A percentile compares a stretch with the other conserved stretches of the same genome.
These are phyloP conservation scores for Odontarrhena argentea DNA, from an alignment of 345 rosid species.

Conservation along the genomic window DNA sequence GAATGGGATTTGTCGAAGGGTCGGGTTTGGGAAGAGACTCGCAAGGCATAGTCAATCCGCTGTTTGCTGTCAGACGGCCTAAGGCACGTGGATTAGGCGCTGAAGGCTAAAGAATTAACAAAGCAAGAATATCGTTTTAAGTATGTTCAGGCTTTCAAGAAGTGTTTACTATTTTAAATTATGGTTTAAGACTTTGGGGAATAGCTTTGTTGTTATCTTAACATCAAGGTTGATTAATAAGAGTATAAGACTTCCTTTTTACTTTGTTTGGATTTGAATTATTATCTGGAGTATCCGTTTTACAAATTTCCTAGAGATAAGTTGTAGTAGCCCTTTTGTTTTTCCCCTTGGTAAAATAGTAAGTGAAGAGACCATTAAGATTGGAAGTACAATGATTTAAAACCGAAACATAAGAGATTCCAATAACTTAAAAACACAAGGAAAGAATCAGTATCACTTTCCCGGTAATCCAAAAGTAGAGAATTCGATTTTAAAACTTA, in stretches of 20 bases:
- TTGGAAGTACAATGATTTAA: background rate
- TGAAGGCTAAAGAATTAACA: conserved; percentile 30
- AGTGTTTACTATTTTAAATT: conserved; percentile 10
- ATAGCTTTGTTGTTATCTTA: conserved; percentile 34
- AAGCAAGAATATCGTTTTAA: conserved; percentile 13
- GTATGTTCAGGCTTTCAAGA: conserved; percentile 12
- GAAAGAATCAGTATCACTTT: conserved; percentile 33
- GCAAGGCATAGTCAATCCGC: conserved; percentile 72
- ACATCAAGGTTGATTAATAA: conserved; percentile 30
- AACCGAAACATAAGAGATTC: conserved; percentile 19
- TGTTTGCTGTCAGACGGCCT: conserved; percentile 60
- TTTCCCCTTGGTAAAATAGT: background rate
- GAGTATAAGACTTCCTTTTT: conserved; percentile 20
- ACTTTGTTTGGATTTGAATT: background rate
- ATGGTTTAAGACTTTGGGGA: conserved; percentile 10
- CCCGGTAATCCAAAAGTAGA: conserved; percentile 33
- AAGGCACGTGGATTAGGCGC: conserved; percentile 80
- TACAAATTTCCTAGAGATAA: too few species aligned
- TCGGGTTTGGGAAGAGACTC: conserved; percentile 76
- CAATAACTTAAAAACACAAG: conserved; percentile 28
- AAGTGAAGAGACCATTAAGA: background rate
- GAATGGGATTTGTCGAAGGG: conserved; percentile 92
- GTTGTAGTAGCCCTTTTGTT: background rate
- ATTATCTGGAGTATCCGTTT: too few species aligned
- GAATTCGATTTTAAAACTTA: conserved; percentile 25